Evolutionary conservation across 2,329 filamentous ascomycete genomes (phyloP), one percentile per base, ranked within the genome.

Genomic region (Polytolypa hystricis): DNA sequence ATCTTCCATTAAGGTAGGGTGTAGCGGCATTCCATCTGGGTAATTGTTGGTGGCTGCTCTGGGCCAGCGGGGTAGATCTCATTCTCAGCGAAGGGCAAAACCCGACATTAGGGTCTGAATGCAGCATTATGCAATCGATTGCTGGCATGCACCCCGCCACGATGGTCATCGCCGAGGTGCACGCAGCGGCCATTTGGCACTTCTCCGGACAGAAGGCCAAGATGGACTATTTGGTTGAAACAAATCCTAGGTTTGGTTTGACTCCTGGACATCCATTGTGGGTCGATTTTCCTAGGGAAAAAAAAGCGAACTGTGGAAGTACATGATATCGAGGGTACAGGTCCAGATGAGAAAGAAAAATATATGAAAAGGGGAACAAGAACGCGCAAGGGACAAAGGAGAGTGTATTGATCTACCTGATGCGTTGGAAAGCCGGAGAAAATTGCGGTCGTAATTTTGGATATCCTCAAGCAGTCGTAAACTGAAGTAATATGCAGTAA

Each of bases 371-470:
- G 47, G 30, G 45, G 42, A 44, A 42, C 44, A 42, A 45, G 46
- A 45, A 45, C 36, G 44, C 39, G 28, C 30, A 50, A n/a, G n/a
- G 35, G 39, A 40, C 52, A 51, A 45, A 46, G 50, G 55, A 57
- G 50, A 45, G 48, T 52, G 47, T 51, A 50, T 57, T 58, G 54
- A 48, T 53, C 61, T 64, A 64, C 61, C 61, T 64, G 57, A 53
- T 55, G 49, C 53, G 42, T 39, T 44, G 34, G 23, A 23, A 29
- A 51, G 49, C 43, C 45, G 46, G 43, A 42, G 42, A 38, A n/a
- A n/a, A n/a, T n/a, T n/a, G n/a, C n/a, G n/a, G n/a, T n/a, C n/a
- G n/a, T n/a, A n/a, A n/a, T n/a, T n/a, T n/a, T n/a, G n/a, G n/a
- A n/a, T n/a, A 33, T 31, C 35, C 35, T 30, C 23, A 35, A 21